Conservation (phyloP, 139 green algal species). For the Astrephomene gubernaculifera region DNA sequence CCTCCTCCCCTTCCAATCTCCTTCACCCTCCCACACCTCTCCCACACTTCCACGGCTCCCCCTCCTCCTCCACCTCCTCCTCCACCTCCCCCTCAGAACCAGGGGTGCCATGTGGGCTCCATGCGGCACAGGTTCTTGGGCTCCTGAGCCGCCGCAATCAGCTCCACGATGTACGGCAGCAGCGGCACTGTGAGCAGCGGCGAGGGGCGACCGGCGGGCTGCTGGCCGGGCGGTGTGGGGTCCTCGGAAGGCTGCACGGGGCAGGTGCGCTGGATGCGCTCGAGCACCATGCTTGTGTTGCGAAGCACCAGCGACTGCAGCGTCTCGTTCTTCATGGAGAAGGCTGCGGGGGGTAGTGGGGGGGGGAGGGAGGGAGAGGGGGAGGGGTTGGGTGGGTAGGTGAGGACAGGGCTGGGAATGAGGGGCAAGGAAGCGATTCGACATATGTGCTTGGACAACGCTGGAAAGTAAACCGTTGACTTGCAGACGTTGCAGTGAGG, state of each 20-base stretch:
- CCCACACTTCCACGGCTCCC: too few species aligned
- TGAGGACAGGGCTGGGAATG: neutral
- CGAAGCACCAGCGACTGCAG: constrained; percentile 45
- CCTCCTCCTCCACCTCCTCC: neutral
- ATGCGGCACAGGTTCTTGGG: constrained; percentile 90
- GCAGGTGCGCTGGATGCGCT: constrained; percentile 10
- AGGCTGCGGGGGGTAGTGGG: neutral
- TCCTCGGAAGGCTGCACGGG: constrained; percentile 30
- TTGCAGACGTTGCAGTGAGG: too few species aligned
- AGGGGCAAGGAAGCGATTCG: neutral
- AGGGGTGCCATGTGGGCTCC: constrained; percentile 94
- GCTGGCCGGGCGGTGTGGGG: neutral
- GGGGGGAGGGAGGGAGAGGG: neutral
- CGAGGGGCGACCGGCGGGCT: constrained; percentile 2
- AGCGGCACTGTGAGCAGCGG: constrained; percentile 37
- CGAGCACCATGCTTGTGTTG: constrained; percentile 30
- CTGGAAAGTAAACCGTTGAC: too few species aligned
- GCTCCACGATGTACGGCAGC: constrained; percentile 75
- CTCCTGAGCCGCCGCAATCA: constrained; percentile 83
- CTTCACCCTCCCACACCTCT: too few species aligned
- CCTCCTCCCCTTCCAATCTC: too few species aligned
- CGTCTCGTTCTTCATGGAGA: constrained; percentile 44
- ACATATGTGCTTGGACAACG: too few species aligned
- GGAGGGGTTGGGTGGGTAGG: neutral
- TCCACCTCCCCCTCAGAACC: constrained; percentile 72